Evolutionary conservation across 345 rosid genomes (phyloP).

Genomic region (Citrus glauca): DNA sequence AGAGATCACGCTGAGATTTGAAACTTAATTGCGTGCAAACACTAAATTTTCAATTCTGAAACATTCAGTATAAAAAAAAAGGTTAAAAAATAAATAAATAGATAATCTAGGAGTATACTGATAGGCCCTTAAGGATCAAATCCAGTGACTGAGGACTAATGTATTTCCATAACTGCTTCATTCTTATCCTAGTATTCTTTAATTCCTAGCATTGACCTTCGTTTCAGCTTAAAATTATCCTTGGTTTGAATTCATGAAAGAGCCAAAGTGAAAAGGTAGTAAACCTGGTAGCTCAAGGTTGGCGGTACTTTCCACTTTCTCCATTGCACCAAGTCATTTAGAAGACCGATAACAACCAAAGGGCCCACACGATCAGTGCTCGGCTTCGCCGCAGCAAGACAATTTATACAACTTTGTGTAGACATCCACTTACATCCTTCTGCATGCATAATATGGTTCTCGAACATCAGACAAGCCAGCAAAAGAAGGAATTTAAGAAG

Average conservation of each 20-base stretch:
- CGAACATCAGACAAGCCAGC: not conserved
- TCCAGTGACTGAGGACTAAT: not conserved
- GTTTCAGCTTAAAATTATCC: not conserved
- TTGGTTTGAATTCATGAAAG: not conserved
- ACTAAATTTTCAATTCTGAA: not conserved
- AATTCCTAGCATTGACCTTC: not conserved
- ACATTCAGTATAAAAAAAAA: not conserved
- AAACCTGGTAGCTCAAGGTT: constrained; percentile 59
- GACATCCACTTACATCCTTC: constrained; percentile 68
- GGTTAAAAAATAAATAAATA: too few species aligned
- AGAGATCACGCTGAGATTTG: not conserved
- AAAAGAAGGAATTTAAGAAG: not conserved
- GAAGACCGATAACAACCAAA: constrained; percentile 45
- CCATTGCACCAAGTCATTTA: constrained; percentile 38
- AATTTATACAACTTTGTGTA: constrained; percentile 43
- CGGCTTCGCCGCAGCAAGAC: constrained; percentile 52
- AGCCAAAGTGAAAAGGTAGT: constrained; percentile 1
- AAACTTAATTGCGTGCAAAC: not conserved
- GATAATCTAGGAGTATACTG: not conserved
- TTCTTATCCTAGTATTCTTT: not conserved
- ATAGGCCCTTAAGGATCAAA: not conserved
- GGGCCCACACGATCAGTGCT: constrained; percentile 65
- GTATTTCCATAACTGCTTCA: not conserved
- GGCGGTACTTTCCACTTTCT: constrained; percentile 34
- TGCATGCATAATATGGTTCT: constrained; percentile 26